Percentiles rank a stretch among this genome's conserved stretches.
Conservation (phyloP, 352 stramenopile species). For the Globisporangium orthogonon region DNA sequence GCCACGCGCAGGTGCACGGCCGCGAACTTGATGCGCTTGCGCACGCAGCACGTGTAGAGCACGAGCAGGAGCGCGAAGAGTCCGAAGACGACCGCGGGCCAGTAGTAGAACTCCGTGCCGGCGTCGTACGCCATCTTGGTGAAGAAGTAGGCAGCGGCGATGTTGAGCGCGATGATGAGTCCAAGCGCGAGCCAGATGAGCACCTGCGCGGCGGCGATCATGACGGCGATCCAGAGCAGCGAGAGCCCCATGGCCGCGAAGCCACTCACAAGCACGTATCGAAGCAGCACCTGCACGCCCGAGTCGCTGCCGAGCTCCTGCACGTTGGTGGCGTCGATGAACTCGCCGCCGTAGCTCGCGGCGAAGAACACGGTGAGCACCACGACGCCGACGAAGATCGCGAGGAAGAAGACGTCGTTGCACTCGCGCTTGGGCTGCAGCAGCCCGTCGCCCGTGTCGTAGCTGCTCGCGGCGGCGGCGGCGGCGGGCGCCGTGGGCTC, state of each 20-base stretch:
- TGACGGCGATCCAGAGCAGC: conserved; percentile 69
- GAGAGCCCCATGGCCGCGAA: conserved; percentile 55
- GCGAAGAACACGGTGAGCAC: conserved; percentile 35
- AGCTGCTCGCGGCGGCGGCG: background rate
- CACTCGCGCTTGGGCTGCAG: conserved; percentile 33
- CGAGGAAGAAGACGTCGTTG: conserved; percentile 73
- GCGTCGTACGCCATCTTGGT: conserved; percentile 64
- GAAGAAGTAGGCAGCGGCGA: conserved; percentile 51
- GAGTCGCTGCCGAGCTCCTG: conserved; percentile 27
- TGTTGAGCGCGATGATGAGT: conserved; percentile 42
- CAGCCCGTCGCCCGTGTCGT: conserved; percentile 10
- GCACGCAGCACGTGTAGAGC: conserved; percentile 61
- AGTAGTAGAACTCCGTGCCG: conserved; percentile 55
- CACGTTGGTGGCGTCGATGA: conserved; percentile 47
- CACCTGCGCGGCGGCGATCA: conserved; percentile 40
- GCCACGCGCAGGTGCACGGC: conserved; percentile 88
- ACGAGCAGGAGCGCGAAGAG: conserved; percentile 39
- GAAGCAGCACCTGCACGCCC: conserved; percentile 50
- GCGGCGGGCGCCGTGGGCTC: background rate
- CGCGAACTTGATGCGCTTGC: conserved; percentile 90
- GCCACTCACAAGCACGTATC: conserved; percentile 44
- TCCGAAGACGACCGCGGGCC: conserved; percentile 51
- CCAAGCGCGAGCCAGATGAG: conserved; percentile 51
- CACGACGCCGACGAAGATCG: conserved; percentile 53
- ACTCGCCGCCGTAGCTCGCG: conserved; percentile 53